A percentile compares a stretch with the other conserved stretches of the same genome.
Conservation (phyloP, 2,329 filamentous ascomycete genomes). For the Fusarium drepaniforme region DNA sequence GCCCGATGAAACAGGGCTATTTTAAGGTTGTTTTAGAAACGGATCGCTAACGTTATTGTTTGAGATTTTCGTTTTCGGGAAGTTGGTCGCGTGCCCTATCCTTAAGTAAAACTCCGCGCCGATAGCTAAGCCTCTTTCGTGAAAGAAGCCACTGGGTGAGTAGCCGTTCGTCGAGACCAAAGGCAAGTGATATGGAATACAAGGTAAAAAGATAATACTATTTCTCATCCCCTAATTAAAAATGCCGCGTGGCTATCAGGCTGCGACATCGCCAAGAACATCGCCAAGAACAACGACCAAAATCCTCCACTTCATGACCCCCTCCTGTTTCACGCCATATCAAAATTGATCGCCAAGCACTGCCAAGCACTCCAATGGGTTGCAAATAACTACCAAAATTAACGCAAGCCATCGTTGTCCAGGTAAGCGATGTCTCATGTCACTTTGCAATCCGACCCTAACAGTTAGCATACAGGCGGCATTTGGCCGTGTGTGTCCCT, state of each 20-base stretch:
- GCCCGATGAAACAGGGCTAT: not conserved
- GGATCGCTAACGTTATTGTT: not conserved
- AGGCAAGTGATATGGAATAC: not conserved
- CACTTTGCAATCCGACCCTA: not conserved
- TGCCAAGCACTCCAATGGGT: not conserved
- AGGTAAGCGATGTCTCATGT: not conserved
- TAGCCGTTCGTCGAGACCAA: too few relatives aligned
- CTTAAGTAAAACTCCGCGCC: too few relatives aligned
- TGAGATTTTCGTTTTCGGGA: not conserved
- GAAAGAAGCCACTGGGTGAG: too few relatives aligned
- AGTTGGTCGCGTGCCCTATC: not conserved
- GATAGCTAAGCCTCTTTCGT: too few relatives aligned
- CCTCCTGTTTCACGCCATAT: not conserved
- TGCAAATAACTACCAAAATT: not conserved
- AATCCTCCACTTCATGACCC: not conserved
- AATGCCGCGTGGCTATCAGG: not conserved
- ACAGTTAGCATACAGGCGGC: not conserved
- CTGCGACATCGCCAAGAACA: not conserved
- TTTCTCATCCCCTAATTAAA: not conserved
- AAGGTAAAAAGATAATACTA: not conserved
- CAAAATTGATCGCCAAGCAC: not conserved
- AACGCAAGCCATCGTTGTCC: not conserved
- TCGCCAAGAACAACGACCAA: not conserved
- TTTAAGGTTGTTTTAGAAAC: not conserved
- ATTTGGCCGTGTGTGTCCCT: not conserved